Evolutionary conservation across 2,329 filamentous ascomycete genomes (phyloP).

Genomic region (Dryadomyces quercus-mongolicae): DNA sequence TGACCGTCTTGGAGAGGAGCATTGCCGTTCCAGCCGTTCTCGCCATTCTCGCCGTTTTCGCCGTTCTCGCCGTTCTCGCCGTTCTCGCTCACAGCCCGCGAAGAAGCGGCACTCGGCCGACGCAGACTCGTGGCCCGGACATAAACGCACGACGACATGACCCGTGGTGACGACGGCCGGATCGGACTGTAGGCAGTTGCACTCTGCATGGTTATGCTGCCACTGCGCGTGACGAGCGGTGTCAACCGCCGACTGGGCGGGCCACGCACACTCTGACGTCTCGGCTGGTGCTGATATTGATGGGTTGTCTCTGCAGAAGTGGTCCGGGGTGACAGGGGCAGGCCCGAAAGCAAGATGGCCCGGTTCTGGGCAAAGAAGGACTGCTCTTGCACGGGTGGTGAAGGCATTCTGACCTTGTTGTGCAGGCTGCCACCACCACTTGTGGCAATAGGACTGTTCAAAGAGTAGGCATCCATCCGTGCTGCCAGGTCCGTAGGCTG

Average conservation of each 20-base stretch:
- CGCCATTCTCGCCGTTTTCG: background rate
- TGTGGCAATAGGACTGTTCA: slow-evolving; percentile 5
- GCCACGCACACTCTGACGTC: background rate
- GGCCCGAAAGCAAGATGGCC: slow-evolving; percentile 8
- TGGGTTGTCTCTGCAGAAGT: background rate
- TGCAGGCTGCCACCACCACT: background rate
- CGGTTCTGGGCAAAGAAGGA: slow-evolving; percentile 10
- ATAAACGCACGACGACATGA: slow-evolving; percentile 10
- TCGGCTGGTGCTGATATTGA: background rate
- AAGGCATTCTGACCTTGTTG: background rate
- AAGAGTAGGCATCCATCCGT: slow-evolving; percentile 5
- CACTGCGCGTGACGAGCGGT: slow-evolving; percentile 5
- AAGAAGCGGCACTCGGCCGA: too few species aligned
- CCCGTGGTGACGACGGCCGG: slow-evolving; percentile 2
- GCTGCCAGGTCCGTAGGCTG: slow-evolving; percentile 4
- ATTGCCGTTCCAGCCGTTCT: background rate
- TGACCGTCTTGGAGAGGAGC: slow-evolving; percentile 7
- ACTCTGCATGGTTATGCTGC: too few species aligned
- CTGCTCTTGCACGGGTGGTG: background rate
- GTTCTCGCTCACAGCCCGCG: background rate
- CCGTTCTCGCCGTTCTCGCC: background rate
- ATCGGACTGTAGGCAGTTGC: background rate
- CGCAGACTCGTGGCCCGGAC: slow-evolving; percentile 7
- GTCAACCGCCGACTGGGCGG: slow-evolving; percentile 2
- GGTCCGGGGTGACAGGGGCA: slow-evolving; percentile 2